A percentile compares a stretch with the other conserved stretches of the same genome.
Conservation (phyloP, 2,329 filamentous ascomycete species). For the Davidsoniella neocaledoniae region DNA sequence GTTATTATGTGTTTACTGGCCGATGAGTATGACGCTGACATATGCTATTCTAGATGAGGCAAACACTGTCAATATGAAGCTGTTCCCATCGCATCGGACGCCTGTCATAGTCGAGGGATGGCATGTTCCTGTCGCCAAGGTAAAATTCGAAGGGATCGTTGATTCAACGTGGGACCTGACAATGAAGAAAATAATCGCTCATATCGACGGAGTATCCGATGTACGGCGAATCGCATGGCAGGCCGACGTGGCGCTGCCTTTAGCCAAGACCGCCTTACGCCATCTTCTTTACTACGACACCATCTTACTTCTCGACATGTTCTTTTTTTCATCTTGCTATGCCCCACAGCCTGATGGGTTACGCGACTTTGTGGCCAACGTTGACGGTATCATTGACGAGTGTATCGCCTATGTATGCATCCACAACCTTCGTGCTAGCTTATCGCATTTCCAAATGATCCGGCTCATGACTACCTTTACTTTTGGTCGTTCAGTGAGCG, state of each 20-base stretch:
- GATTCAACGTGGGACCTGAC: constrained; percentile 60
- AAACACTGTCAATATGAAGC: constrained; percentile 91
- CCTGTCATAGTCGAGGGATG: constrained; percentile 67
- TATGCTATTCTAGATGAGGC: constrained; percentile 48
- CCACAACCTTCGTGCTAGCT: constrained; percentile 19
- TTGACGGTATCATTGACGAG: constrained; percentile 62
- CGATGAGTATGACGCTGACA: too few species aligned
- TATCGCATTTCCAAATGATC: constrained; percentile 50
- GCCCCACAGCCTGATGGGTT: constrained; percentile 57
- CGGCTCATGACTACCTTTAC: constrained; percentile 74
- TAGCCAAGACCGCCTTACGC: constrained; percentile 71
- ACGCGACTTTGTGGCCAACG: constrained; percentile 60
- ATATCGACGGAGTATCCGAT: constrained; percentile 82
- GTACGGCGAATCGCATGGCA: constrained; percentile 72
- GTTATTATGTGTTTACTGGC: too few species aligned
- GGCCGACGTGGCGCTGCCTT: constrained; percentile 71
- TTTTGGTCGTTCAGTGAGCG: constrained; percentile 67
- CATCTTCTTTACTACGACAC: constrained; percentile 91
- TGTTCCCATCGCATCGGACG: constrained; percentile 67
- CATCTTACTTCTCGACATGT: constrained; percentile 79
- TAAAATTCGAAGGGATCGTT: constrained; percentile 46
- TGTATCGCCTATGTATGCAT: constrained; percentile 68
- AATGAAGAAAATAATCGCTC: constrained; percentile 60
- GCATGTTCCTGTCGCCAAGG: constrained; percentile 73
- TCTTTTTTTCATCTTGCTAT: constrained; percentile 87